Evolutionary conservation across 75 land plant genomes (phyloP).

Genomic region (Sequoia sempervirens): DNA sequence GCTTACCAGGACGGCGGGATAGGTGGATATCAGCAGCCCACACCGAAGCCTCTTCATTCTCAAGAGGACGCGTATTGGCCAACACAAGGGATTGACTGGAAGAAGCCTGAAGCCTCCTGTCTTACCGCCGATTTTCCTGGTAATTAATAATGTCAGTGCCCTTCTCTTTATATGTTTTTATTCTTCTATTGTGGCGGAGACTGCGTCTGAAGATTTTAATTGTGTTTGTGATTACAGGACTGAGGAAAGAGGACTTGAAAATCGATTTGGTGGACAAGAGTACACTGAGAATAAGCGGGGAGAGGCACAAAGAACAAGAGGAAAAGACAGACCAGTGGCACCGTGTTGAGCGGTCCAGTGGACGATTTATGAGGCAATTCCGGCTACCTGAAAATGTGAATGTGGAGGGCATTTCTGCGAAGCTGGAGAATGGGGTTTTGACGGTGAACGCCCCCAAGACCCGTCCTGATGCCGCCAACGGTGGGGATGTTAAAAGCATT

Average conservation of each 20-base stretch:
- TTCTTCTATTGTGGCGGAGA: no score
- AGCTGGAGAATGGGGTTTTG: no score
- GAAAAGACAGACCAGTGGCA: no score
- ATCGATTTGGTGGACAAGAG: constrained; percentile 27
- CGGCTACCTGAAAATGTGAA: no score
- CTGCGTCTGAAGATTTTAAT: not conserved
- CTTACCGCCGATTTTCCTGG: constrained; percentile 49
- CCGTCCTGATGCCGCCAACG: no score
- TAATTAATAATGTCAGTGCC: not conserved
- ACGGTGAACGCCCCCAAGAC: not conserved
- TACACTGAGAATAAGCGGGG: constrained; percentile 10
- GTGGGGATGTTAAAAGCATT: no score
- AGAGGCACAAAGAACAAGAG: not conserved
- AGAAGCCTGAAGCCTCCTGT: constrained; percentile 17
- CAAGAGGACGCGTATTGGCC: constrained; percentile 19
- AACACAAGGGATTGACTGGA: no score
- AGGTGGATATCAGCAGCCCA: not conserved
- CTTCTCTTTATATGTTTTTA: not conserved
- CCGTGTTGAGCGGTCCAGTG: no score
- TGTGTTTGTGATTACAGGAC: not conserved
- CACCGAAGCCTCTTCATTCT: not conserved
- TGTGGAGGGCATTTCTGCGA: no score
- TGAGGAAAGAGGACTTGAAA: constrained; percentile 22
- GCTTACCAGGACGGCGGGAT: no score
- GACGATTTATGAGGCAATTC: no score